A percentile compares a stretch with the other conserved stretches of the same genome.
Conservation (phyloP, 495 filamentous ascomycete genomes). For the Xylaria scruposa region DNA sequence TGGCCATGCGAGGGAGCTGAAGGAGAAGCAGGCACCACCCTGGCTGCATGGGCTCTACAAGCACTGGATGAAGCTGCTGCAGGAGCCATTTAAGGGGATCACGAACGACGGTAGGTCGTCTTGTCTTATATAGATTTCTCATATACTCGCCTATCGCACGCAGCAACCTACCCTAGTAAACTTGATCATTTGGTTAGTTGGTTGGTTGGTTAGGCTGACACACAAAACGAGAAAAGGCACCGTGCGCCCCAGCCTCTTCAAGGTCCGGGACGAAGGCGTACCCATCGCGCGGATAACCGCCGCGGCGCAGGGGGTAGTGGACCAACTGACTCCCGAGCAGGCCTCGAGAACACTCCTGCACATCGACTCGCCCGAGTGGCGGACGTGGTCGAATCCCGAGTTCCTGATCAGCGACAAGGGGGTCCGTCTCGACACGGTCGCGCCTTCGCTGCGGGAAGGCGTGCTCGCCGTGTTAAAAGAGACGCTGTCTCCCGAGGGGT, state of each 20-base stretch:
- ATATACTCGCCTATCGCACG: neutral
- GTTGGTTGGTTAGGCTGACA: neutral
- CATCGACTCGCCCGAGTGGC: conserved; percentile 74
- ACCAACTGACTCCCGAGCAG: conserved; percentile 55
- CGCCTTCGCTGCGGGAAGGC: conserved; percentile 47
- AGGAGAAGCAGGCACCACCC: conserved; percentile 63
- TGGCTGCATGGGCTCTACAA: conserved; percentile 72
- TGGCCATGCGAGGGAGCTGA: conserved; percentile 68
- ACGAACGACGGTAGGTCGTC: conserved; percentile 66
- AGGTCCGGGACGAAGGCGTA: conserved; percentile 65
- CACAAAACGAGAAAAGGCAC: conserved; percentile 46
- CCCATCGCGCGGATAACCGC: conserved; percentile 62
- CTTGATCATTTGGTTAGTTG: neutral
- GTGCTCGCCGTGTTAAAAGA: conserved; percentile 60
- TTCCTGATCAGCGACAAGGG: conserved; percentile 68
- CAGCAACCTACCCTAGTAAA: neutral
- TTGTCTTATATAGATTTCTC: neutral
- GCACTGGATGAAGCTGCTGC: conserved; percentile 68
- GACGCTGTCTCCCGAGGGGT: conserved; percentile 71
- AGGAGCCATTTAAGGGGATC: conserved; percentile 75
- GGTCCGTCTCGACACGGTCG: conserved; percentile 68
- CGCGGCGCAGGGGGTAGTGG: conserved; percentile 52
- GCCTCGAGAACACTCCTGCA: conserved; percentile 58
- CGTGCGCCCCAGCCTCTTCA: conserved; percentile 63
- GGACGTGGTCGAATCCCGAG: conserved; percentile 79